These are phyloP conservation scores for Penicillium glabrum DNA, from an alignment of 2,329 filamentous ascomycete genomes.

Conservation along the genomic window DNA sequence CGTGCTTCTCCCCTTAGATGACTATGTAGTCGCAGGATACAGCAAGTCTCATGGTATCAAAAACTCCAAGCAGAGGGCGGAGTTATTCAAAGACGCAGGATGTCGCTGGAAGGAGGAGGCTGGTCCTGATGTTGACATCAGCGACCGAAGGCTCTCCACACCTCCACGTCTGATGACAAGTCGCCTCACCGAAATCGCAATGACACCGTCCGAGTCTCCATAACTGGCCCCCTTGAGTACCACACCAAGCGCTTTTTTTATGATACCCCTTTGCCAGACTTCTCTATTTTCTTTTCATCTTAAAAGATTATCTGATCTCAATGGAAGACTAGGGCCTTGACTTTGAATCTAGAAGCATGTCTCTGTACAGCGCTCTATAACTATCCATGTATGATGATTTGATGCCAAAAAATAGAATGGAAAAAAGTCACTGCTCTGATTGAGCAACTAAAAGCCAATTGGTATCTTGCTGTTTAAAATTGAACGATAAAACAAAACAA, in stretches of 20 bases:
- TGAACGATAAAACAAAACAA: neutral
- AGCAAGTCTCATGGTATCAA: slow-evolving; percentile 44
- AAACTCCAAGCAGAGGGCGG: slow-evolving; percentile 47
- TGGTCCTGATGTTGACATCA: slow-evolving; percentile 55
- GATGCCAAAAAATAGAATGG: neutral
- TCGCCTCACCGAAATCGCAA: slow-evolving; percentile 52
- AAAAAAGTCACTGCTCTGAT: neutral
- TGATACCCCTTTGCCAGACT: neutral
- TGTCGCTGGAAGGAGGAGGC: slow-evolving; percentile 51
- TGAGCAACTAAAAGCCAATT: neutral
- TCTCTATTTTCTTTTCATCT: neutral
- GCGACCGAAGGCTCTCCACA: slow-evolving; percentile 55
- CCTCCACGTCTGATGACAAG: slow-evolving; percentile 52
- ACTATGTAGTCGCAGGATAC: slow-evolving; percentile 40
- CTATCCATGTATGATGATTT: neutral
- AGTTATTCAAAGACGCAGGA: slow-evolving; percentile 46
- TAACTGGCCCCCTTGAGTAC: neutral
- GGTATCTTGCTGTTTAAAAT: slow-evolving; percentile 3
- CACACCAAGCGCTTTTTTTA: neutral
- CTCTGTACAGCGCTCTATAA: neutral
- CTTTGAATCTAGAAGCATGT: neutral
- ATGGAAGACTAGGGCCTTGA: neutral
- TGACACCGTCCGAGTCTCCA: slow-evolving; percentile 16
- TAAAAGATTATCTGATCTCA: neutral
- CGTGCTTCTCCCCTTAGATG: slow-evolving; percentile 36